Evolutionary conservation across 805 yeast species (phyloP).

Genomic region (Isabelozyma pseudorhagii): DNA sequence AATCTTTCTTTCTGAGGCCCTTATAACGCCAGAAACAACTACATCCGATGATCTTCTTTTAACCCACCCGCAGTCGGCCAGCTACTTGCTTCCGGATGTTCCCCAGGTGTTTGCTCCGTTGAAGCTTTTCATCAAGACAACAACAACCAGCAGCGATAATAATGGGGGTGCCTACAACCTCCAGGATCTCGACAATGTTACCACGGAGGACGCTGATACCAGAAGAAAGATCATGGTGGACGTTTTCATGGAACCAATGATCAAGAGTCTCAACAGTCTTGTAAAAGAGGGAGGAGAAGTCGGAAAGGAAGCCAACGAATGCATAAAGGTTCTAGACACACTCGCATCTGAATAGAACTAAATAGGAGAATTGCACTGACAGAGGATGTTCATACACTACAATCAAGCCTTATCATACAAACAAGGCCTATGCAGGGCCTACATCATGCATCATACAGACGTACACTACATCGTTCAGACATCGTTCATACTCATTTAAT

Average conservation of each 20-base stretch:
- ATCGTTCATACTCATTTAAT: not conserved
- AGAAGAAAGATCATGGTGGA: constrained; percentile 53
- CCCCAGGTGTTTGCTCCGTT: constrained; percentile 66
- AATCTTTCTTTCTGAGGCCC: constrained; percentile 44
- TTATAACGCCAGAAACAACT: constrained; percentile 22
- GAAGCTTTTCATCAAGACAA: constrained; percentile 47
- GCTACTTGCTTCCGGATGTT: constrained; percentile 51
- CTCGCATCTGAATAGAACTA: not conserved
- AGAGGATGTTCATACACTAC: not conserved
- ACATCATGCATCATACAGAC: not conserved
- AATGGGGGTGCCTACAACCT: constrained; percentile 18
- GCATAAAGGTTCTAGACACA: not conserved
- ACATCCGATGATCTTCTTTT: constrained; percentile 8
- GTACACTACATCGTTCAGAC: not conserved
- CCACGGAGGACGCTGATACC: constrained; percentile 61
- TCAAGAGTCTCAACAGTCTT: constrained; percentile 46
- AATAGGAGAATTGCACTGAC: not conserved
- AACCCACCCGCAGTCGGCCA: constrained; percentile 46
- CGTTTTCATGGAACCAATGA: constrained; percentile 47
- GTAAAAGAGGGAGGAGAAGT: constrained; percentile 72
- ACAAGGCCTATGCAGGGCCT: not conserved
- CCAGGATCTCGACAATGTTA: constrained; percentile 41
- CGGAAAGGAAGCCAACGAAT: constrained; percentile 46
- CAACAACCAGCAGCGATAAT: constrained; percentile 11
- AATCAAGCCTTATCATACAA: too few species aligned